Evolutionary conservation across 306 rosid genomes (phyloP).

Genomic region (Dicorynia guianensis): DNA sequence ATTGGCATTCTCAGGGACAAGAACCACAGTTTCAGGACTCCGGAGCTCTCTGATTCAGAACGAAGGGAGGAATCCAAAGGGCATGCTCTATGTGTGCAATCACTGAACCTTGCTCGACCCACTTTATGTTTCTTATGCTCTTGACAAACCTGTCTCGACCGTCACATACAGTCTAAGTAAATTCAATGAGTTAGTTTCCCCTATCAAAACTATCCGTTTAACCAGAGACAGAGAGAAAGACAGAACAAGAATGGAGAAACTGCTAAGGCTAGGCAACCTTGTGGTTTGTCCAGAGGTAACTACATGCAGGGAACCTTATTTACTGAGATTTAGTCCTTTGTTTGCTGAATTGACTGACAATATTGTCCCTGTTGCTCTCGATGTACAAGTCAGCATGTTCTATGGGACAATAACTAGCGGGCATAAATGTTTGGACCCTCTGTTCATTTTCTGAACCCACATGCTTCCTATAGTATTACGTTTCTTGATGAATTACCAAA

Average conservation of each 20-base stretch:
- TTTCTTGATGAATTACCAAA: conserved; percentile 48
- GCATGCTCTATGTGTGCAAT: conserved; percentile 69
- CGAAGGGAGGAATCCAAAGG: conserved; percentile 35
- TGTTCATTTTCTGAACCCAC: conserved; percentile 61
- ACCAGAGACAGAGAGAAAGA: conserved; percentile 64
- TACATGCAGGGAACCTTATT: conserved; percentile 78
- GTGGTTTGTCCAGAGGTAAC: conserved; percentile 89
- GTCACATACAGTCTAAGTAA: conserved; percentile 73
- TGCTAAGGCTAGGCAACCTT: conserved; percentile 55
- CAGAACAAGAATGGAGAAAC: conserved; percentile 48
- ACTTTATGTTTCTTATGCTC: conserved; percentile 50
- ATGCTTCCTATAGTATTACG: conserved; percentile 41
- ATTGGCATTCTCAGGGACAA: conserved; percentile 64
- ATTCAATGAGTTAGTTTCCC: conserved; percentile 58
- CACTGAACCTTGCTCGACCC: conserved; percentile 86
- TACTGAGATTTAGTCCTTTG: conserved; percentile 77
- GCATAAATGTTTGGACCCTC: conserved; percentile 57
- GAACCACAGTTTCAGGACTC: conserved; percentile 40
- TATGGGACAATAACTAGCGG: conserved; percentile 78
- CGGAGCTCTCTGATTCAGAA: neutral
- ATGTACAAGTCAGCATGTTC: conserved; percentile 61
- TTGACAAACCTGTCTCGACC: conserved; percentile 51
- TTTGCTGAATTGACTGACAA: conserved; percentile 70
- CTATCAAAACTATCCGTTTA: conserved; percentile 58
- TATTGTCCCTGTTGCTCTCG: conserved; percentile 70